phyloP scores from a whole-genome alignment of 352 stramenopile genomes.

The Phytophthora melonis region DNA sequence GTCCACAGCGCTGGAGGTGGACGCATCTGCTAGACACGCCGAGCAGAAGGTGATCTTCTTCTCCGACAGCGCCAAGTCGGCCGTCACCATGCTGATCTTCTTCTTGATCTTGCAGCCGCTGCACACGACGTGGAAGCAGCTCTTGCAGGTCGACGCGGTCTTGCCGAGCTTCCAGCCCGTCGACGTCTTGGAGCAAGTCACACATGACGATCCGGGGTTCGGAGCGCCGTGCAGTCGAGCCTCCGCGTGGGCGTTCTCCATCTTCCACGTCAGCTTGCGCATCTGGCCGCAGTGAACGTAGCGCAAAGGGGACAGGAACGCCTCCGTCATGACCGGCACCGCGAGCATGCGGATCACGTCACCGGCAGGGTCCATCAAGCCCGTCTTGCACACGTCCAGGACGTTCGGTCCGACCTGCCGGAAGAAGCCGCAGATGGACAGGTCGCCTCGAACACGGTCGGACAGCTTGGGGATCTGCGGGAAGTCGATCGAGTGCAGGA shows the following conservation, averaged over 20 bases:
- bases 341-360: conserved; percentile 51
- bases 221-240: conserved; percentile 33
- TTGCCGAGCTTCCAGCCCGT: conserved; percentile 38
- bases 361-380: conserved; percentile 42
- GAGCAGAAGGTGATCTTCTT: conserved; percentile 47
- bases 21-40: conserved; percentile 38
- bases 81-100: conserved; percentile 48
- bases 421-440: conserved; percentile 64
- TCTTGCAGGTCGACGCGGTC: conserved; percentile 37
- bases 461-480: conserved; percentile 47
- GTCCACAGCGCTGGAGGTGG: conserved; percentile 34
- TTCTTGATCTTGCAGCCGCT: conserved; percentile 49
- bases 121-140: conserved; percentile 46
- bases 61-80: conserved; percentile 40
- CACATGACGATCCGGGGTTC: conserved; percentile 32
- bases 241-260: conserved; percentile 44
- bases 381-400: conserved; percentile 57
- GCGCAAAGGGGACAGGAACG: conserved; percentile 43
- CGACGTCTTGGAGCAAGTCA: conserved; percentile 31
- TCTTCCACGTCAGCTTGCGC: conserved; percentile 71
- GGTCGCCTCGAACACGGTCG: conserved; percentile 43
- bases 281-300: conserved; percentile 63
- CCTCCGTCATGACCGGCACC: conserved; percentile 43
- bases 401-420: conserved; percentile 52
- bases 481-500: conserved; percentile 70